Evolutionary conservation across 1,284 basidiomycete species (phyloP).

Genomic region (Leccinum pachyderme): DNA sequence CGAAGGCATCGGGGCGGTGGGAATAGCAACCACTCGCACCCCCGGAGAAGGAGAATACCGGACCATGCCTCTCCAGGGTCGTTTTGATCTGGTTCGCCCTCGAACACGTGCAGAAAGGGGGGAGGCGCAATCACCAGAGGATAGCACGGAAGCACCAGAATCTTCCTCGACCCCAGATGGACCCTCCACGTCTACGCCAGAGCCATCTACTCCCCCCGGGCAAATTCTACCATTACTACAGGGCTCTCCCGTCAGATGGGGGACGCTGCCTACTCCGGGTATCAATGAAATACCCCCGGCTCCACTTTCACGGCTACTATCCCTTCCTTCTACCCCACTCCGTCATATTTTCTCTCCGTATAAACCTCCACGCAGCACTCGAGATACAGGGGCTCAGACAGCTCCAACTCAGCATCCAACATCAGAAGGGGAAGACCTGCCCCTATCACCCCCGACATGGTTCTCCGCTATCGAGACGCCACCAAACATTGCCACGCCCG

Average conservation of each 20-base stretch:
- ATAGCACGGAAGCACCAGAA: conserved; percentile 4
- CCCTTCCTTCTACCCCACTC: conserved; percentile 34
- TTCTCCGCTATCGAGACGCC: conserved; percentile 71
- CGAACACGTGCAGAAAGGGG: conserved; percentile 38
- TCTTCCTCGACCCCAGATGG: conserved; percentile 9
- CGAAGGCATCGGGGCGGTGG: conserved; percentile 27
- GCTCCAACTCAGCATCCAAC: conserved; percentile 2
- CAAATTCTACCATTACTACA: conserved; percentile 21
- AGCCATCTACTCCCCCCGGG: conserved; percentile 28
- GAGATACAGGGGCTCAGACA: conserved; percentile 25
- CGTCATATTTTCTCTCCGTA: conserved; percentile 18
- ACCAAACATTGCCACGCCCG: conserved; percentile 54
- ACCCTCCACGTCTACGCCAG: conserved; percentile 8
- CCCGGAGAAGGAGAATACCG: conserved; percentile 31
- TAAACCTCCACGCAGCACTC: conserved; percentile 14
- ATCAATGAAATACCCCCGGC: conserved; percentile 50
- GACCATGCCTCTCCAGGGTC: conserved; percentile 71
- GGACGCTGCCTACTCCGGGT: conserved; percentile 54
- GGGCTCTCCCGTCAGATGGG: conserved; percentile 32
- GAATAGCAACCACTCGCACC: conserved; percentile 8
- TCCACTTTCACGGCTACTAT: conserved; percentile 34
- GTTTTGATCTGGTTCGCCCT: conserved; percentile 80
- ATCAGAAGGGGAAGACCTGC: conserved; percentile 39
- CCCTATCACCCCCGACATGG: conserved; percentile 67
- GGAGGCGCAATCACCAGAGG: conserved; percentile 3